phyloP scores from a whole-genome alignment of 345 rosid species.

The Eutrema japonicum region DNA sequence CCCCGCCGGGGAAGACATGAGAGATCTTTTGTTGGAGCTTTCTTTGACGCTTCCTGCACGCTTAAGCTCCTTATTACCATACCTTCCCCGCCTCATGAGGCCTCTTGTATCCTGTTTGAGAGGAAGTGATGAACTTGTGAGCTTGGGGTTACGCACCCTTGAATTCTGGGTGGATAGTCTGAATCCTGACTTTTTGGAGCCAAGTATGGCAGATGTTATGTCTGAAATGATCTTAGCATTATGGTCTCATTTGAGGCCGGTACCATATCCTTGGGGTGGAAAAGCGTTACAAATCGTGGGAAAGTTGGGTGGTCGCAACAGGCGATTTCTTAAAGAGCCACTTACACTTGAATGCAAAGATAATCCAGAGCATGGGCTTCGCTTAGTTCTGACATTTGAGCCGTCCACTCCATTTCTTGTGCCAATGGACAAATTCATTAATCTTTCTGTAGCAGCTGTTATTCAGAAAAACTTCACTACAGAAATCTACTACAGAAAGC shows the following conservation, averaged over 20 bases:
- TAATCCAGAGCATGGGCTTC: slow-evolving; percentile 96
- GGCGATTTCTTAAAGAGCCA: slow-evolving; percentile 96
- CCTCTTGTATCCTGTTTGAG: slow-evolving; percentile 91
- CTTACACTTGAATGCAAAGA: slow-evolving; percentile 97
- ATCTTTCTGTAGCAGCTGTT: slow-evolving; percentile 91
- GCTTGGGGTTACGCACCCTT: slow-evolving; percentile 87
- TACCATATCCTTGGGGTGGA: slow-evolving; percentile 92
- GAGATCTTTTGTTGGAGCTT: slow-evolving; percentile 88
- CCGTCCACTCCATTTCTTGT: slow-evolving; percentile 97
- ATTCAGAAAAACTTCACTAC: slow-evolving; percentile 60
- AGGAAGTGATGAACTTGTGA: slow-evolving; percentile 89
- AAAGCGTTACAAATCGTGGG: slow-evolving; percentile 95
- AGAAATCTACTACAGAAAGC: slow-evolving; percentile 77
- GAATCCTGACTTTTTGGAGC: slow-evolving; percentile 97
- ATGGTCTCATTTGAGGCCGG: slow-evolving; percentile 95
- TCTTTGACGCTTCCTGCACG: slow-evolving; percentile 96
- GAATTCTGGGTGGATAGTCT: slow-evolving; percentile 99
- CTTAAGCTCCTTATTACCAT: slow-evolving; percentile 89
- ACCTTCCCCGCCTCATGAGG: slow-evolving; percentile 88
- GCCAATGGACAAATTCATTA: slow-evolving; percentile 88
- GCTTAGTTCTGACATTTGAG: slow-evolving; percentile 92
- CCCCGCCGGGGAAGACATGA: slow-evolving; percentile 90
- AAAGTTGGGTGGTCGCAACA: slow-evolving; percentile 96
- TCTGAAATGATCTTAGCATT: slow-evolving; percentile 94
- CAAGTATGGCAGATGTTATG: slow-evolving; percentile 96